These are phyloP conservation scores for Pestalotiopsis sp. DNA, from an alignment of 2,329 filamentous ascomycete species.

Conservation along the genomic window DNA sequence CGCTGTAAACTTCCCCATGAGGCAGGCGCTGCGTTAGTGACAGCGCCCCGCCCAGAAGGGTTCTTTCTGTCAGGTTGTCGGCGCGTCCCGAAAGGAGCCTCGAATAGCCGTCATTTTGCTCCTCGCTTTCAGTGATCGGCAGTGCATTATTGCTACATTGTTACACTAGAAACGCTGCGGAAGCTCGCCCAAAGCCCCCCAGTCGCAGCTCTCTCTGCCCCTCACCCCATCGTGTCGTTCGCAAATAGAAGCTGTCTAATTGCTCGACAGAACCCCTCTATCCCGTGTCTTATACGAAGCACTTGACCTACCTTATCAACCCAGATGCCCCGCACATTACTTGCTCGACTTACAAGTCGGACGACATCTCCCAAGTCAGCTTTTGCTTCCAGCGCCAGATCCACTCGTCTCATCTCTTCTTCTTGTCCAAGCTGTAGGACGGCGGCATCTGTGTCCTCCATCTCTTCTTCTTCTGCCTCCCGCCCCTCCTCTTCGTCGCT, in stretches of 20 bases:
- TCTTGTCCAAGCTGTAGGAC: not conserved
- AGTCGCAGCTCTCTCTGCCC: not conserved
- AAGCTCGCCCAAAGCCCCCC: not conserved
- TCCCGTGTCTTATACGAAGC: not conserved
- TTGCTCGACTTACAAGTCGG: constrained; percentile 16
- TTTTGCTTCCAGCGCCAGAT: constrained; percentile 3
- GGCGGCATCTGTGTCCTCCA: not conserved
- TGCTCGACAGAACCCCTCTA: not conserved
- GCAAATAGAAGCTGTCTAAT: constrained; percentile 8
- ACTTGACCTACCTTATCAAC: constrained; percentile 7
- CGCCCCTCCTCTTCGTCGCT: not conserved
- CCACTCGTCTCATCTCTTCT: constrained; percentile 16
- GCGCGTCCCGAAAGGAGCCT: not conserved
- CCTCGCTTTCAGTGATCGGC: not conserved
- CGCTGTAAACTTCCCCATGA: too few species aligned
- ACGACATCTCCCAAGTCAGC: constrained; percentile 11
- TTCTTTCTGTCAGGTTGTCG: too few species aligned
- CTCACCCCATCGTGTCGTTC: not conserved
- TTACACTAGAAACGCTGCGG: not conserved
- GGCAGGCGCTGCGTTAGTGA: too few species aligned
- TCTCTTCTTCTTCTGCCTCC: constrained; percentile 1
- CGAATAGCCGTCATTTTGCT: not conserved
- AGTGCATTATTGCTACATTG: not conserved
- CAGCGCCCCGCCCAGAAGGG: too few species aligned
- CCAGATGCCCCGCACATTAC: constrained; percentile 25